A percentile compares a stretch with the other conserved stretches of the same genome.
Conservation (phyloP, 306 rosid genomes). For the Boehmeria nivea region DNA sequence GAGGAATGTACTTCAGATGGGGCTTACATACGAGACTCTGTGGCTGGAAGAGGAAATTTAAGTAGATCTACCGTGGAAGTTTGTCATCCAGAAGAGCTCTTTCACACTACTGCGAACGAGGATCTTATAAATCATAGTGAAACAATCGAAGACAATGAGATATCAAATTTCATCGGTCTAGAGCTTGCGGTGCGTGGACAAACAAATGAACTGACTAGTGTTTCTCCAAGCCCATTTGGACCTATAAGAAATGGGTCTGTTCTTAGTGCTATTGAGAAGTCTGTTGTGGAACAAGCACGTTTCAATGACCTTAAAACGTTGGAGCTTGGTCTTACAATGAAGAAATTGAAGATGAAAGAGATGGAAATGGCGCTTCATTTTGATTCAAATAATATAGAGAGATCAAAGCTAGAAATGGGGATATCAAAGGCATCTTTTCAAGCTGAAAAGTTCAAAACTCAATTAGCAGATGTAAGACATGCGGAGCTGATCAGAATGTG, state of each 20-base stretch:
- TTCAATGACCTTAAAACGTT: conserved; percentile 62
- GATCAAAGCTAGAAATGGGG: conserved; percentile 64
- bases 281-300: conserved; percentile 59
- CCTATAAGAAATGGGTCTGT: conserved; percentile 25
- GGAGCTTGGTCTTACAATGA: conserved; percentile 53
- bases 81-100: conserved; percentile 22
- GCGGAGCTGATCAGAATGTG: conserved; percentile 65
- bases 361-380: conserved; percentile 40
- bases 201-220: conserved; percentile 37
- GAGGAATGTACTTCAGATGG: conserved; percentile 25
- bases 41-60: conserved; percentile 23
- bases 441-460: conserved; percentile 69
- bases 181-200: conserved; percentile 39
- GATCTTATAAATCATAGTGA: conserved; percentile 30
- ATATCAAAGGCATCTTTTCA: conserved; percentile 62
- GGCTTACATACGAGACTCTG: conserved; percentile 21
- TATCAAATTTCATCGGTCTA: conserved; percentile 28
- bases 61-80: conserved; percentile 33
- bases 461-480: conserved; percentile 62
- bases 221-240: conserved; percentile 30
- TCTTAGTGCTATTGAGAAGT: conserved; percentile 38
- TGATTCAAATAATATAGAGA: conserved; percentile 54
- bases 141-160: conserved; percentile 29
- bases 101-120: conserved; percentile 9
- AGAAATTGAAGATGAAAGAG: conserved; percentile 45